Evolutionary conservation across 768 basidiomycete genomes (phyloP).

Genomic region (Amylocystis lapponica): DNA sequence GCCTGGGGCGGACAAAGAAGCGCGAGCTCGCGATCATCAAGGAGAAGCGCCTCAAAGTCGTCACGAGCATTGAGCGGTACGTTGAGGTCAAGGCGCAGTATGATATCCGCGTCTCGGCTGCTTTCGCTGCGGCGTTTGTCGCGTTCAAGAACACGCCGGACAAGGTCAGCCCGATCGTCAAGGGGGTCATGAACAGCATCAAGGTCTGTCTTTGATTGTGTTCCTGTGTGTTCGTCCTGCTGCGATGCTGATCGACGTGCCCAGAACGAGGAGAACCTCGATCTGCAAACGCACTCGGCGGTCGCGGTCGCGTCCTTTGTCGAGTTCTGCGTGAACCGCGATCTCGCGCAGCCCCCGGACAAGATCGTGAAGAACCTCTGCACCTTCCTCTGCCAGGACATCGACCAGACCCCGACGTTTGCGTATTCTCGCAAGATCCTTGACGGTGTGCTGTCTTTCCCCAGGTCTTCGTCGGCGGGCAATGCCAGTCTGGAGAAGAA

Average conservation of each 20-base stretch:
- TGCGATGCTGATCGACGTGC: background rate
- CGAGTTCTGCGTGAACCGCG: constrained; percentile 70
- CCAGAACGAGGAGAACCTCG: constrained; percentile 82
- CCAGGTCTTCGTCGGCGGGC: constrained; percentile 33
- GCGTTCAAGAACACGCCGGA: constrained; percentile 82
- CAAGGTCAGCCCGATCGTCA: constrained; percentile 94
- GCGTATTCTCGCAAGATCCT: constrained; percentile 51
- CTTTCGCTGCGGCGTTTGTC: constrained; percentile 88
- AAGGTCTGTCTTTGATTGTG: constrained; percentile 55
- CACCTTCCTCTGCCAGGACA: constrained; percentile 93
- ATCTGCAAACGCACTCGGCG: constrained; percentile 87
- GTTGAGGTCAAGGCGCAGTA: constrained; percentile 77
- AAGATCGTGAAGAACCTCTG: constrained; percentile 98
- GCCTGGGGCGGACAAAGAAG: constrained; percentile 74
- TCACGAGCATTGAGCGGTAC: constrained; percentile 72
- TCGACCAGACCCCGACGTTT: constrained; percentile 86
- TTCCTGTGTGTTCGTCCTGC: background rate
- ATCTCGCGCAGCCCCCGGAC: constrained; percentile 79
- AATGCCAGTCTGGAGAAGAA: constrained; percentile 41
- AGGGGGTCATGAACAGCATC: constrained; percentile 95
- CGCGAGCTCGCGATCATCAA: constrained; percentile 63
- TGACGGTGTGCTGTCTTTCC: constrained; percentile 78
- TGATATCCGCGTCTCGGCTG: constrained; percentile 82
- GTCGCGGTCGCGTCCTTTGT: constrained; percentile 83
- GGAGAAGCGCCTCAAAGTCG: constrained; percentile 69